These are phyloP conservation scores for Fusarium concolor DNA, from an alignment of 2,329 filamentous ascomycete genomes.

Conservation along the genomic window DNA sequence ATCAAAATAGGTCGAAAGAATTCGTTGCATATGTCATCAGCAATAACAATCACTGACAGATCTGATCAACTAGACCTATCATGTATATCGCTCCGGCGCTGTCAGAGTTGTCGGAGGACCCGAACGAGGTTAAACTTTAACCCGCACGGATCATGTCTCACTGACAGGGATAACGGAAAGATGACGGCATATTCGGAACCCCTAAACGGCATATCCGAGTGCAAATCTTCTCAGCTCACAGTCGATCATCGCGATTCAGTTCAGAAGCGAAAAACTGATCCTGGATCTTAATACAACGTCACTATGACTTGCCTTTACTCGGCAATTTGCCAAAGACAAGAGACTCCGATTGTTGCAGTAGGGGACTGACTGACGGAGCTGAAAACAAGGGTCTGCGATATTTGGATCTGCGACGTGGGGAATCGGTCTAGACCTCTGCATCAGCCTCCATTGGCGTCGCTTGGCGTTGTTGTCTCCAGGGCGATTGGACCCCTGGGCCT, in stretches of 20 bases:
- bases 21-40: neutral
- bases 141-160: neutral
- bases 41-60: neutral
- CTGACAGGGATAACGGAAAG: neutral
- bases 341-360: neutral
- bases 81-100: neutral
- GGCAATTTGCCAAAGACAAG: too few species aligned
- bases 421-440: neutral
- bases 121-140: conserved; percentile 24
- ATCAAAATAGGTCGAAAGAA: neutral
- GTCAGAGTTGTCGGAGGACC: neutral
- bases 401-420: conserved; percentile 15
- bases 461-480: neutral
- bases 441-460: too few species aligned
- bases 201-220: conserved; percentile 16
- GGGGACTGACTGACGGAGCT: neutral
- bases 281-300: neutral
- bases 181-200: neutral
- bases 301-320: neutral
- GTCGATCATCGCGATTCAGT: conserved; percentile 3
- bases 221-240: neutral
- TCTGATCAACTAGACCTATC: conserved; percentile 1
- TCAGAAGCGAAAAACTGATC: neutral
- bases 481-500: conserved; percentile 6
- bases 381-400: conserved; percentile 2